Evolutionary conservation across 257 asterid genomes (phyloP).

Genomic region (Scutellaria galericulata): DNA sequence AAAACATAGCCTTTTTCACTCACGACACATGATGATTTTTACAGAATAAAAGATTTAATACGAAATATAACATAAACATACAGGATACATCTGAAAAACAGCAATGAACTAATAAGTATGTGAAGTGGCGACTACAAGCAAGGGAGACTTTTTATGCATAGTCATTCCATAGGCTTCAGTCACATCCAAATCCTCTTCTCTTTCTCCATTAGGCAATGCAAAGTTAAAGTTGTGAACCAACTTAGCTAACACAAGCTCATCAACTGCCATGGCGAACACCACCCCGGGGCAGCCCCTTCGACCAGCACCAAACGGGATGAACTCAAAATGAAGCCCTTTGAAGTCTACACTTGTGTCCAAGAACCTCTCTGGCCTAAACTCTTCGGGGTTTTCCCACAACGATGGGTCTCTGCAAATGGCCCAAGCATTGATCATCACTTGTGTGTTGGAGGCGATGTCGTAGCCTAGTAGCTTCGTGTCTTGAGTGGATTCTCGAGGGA

Average conservation of each 20-base stretch:
- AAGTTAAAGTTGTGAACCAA: slow-evolving; percentile 49
- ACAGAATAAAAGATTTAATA: too few relatives aligned
- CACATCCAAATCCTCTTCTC: slow-evolving; percentile 51
- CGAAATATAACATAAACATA: too few relatives aligned
- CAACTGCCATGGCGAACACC: slow-evolving; percentile 29
- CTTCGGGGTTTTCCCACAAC: slow-evolving; percentile 53
- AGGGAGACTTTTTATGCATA: slow-evolving; percentile 42
- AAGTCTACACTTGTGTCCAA: slow-evolving; percentile 38
- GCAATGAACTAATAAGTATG: too few relatives aligned
- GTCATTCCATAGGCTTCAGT: slow-evolving; percentile 41
- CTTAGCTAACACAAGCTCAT: slow-evolving; percentile 52
- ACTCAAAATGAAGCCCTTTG: slow-evolving; percentile 51
- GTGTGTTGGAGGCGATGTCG: too few relatives aligned
- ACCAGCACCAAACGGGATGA: slow-evolving; percentile 65
- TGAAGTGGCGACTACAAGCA: slow-evolving; percentile 37
- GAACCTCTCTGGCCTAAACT: slow-evolving; percentile 61
- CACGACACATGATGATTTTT: too few relatives aligned
- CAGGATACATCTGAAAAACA: too few relatives aligned
- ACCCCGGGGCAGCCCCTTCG: slow-evolving; percentile 64
- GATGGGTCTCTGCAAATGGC: slow-evolving; percentile 23
- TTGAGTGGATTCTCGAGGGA: too few relatives aligned
- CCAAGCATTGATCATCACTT: too few relatives aligned
- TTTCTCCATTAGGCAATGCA: slow-evolving; percentile 36
- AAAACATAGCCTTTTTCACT: too few relatives aligned
- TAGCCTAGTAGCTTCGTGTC: too few relatives aligned